A percentile compares a stretch with the other conserved stretches of the same genome.
Evolutionary conservation across 139 green algal species (phyloP).

Genomic region (Pleodorina starrii): DNA sequence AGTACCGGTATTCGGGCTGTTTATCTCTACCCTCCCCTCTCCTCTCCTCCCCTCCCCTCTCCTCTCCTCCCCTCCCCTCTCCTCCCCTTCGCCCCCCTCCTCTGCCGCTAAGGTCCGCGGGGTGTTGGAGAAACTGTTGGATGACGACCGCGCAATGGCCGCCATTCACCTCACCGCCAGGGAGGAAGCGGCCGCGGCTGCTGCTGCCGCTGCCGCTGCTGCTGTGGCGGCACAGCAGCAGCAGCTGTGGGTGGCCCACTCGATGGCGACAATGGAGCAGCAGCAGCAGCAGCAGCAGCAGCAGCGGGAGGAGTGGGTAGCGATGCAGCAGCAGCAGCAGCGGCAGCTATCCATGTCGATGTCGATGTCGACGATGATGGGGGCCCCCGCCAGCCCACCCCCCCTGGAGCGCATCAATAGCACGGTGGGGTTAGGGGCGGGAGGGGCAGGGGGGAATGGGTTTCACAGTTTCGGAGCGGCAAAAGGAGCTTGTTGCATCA

Average conservation of each 20-base stretch:
- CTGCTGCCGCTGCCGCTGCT: background rate
- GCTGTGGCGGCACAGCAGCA: background rate
- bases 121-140: constrained; percentile 61
- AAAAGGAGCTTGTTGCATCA: no score
- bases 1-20: no score
- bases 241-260: no score
- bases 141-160: constrained; percentile 55
- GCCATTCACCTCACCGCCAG: constrained; percentile 54
- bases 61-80: background rate
- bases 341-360: no score
- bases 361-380: no score
- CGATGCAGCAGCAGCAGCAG: no score
- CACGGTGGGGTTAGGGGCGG: no score
- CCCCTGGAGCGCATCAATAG: no score
- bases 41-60: background rate
- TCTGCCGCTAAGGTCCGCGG: constrained; percentile 35
- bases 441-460: no score
- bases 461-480: no score
- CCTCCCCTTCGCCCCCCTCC: no score
- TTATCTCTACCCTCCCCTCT: background rate
- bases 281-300: background rate
- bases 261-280: background rate
- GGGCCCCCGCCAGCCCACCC: no score
- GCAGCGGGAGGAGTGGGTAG: background rate
- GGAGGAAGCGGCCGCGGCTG: background rate